These are phyloP conservation scores for Fistulifera solaris DNA, from an alignment of 108 stramenopile genomes.

Conservation along the genomic window DNA sequence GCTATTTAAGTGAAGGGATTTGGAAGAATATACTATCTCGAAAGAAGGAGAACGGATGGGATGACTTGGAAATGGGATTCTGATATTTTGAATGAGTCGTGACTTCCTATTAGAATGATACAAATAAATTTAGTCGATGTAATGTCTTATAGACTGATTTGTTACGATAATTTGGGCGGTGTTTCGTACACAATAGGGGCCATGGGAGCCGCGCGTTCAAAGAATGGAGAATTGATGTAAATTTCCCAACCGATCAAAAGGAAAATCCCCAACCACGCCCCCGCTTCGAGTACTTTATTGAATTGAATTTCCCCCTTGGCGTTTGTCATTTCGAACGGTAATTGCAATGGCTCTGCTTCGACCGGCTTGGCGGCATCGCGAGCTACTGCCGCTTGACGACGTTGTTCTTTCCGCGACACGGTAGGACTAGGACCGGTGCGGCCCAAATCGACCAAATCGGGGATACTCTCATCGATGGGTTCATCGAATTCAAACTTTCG, in stretches of 20 bases:
- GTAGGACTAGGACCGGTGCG: conserved; percentile 13
- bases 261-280: conserved; percentile 75
- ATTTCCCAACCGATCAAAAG: conserved; percentile 75
- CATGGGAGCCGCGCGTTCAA: conserved; percentile 72
- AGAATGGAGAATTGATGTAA: conserved; percentile 84
- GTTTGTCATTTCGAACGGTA: conserved; percentile 14
- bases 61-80: too few species aligned
- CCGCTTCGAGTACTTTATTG: conserved; percentile 50
- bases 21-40: too few species aligned
- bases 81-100: too few species aligned
- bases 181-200: conserved; percentile 58
- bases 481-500: conserved; percentile 33
- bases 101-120: too few species aligned
- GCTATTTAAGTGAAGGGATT: too few species aligned
- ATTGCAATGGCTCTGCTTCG: conserved; percentile 21
- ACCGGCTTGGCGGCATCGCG: conserved; percentile 36
- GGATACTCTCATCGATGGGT: conserved; percentile 28
- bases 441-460: conserved; percentile 45
- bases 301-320: conserved; percentile 23
- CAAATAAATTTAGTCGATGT: too few species aligned
- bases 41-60: too few species aligned
- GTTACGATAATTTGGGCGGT: too few species aligned
- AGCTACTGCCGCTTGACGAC: conserved; percentile 32
- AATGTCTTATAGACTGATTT: too few species aligned
- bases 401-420: conserved; percentile 47